These are phyloP conservation scores for Diaporthe sp. DNA, from an alignment of 2,329 filamentous ascomycete genomes.

Conservation along the genomic window DNA sequence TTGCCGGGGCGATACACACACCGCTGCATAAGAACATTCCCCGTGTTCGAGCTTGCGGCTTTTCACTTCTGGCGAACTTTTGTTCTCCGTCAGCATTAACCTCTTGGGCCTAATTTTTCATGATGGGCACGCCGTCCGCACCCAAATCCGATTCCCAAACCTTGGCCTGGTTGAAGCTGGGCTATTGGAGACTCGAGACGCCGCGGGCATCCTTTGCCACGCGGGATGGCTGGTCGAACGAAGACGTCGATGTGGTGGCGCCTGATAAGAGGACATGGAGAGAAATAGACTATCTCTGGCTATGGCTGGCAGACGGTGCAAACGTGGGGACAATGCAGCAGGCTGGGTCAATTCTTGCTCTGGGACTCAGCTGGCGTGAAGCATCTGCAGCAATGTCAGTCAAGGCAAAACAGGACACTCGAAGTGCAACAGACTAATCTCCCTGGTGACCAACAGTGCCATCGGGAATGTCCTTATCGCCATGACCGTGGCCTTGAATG, in stretches of 20 bases:
- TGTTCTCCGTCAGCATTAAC: background rate
- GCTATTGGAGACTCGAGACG: slow-evolving; percentile 42
- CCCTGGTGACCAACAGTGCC: slow-evolving; percentile 30
- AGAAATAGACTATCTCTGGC: slow-evolving; percentile 44
- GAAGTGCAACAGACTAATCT: background rate
- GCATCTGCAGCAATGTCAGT: slow-evolving; percentile 45
- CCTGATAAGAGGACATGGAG: slow-evolving; percentile 41
- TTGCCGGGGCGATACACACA: background rate
- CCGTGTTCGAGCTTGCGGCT: background rate
- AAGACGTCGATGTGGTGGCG: slow-evolving; percentile 43
- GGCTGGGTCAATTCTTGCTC: slow-evolving; percentile 43
- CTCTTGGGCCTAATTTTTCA: background rate
- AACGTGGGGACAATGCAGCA: slow-evolving; percentile 48
- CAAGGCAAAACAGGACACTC: background rate
- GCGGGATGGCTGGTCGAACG: slow-evolving; percentile 42
- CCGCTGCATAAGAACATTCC: background rate
- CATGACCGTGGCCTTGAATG: slow-evolving; percentile 62
- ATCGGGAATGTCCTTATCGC: slow-evolving; percentile 57
- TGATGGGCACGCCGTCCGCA: background rate
- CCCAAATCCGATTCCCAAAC: background rate
- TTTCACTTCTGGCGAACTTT: background rate
- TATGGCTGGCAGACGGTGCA: slow-evolving; percentile 45
- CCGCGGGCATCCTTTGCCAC: slow-evolving; percentile 41
- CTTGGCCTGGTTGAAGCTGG: slow-evolving; percentile 31
- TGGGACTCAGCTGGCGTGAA: slow-evolving; percentile 46